Evolutionary conservation across 495 filamentous ascomycete species (phyloP).

Genomic region (Pseudevernia furfuracea): DNA sequence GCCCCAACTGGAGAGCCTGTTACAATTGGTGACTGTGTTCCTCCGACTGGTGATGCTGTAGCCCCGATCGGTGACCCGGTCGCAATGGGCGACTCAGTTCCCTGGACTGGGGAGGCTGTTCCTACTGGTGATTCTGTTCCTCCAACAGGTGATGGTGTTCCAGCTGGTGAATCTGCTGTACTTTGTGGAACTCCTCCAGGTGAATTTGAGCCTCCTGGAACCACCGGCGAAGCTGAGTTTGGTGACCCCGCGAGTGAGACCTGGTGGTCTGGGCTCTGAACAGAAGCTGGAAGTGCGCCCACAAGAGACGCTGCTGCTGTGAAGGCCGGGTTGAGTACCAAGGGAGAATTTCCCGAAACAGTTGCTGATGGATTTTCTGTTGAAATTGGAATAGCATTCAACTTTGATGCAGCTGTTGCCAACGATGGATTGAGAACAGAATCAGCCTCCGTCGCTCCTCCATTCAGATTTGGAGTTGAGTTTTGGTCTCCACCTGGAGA

Average conservation of each 20-base stretch:
- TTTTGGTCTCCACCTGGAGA: background rate
- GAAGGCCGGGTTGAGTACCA: background rate
- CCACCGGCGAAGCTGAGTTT: background rate
- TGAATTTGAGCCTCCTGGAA: background rate
- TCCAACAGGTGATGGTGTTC: background rate
- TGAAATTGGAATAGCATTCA: background rate
- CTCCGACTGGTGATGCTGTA: background rate
- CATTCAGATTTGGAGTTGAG: background rate
- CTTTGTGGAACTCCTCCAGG: background rate
- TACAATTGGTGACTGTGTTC: background rate
- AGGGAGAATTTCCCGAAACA: background rate
- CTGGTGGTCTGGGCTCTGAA: background rate
- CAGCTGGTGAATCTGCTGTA: background rate
- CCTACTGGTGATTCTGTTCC: background rate
- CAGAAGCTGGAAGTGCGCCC: background rate
- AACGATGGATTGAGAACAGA: background rate
- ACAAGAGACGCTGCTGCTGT: background rate
- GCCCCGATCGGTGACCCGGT: background rate
- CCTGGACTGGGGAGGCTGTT: background rate
- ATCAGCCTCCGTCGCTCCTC: background rate
- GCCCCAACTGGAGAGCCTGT: background rate
- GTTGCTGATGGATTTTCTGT: background rate
- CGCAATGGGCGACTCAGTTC: background rate
- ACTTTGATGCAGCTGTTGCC: background rate
- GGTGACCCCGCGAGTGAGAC: background rate